Evolutionary conservation across 179 eudicot genomes (phyloP), one percentile per base, ranked within the genome.

Genomic region (Pouteria campechiana): DNA sequence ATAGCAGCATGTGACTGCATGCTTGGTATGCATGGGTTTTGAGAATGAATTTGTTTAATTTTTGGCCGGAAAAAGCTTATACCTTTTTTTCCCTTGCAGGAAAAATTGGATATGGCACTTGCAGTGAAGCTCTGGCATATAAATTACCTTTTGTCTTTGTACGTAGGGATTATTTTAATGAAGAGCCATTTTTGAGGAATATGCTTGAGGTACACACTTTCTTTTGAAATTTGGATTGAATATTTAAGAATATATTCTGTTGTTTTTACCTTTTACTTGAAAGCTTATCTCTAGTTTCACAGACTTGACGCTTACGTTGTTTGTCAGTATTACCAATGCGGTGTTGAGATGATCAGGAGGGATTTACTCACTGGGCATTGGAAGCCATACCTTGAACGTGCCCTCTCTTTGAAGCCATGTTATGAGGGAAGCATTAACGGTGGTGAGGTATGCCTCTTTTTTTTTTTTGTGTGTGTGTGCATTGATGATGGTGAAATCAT

Each of bases 1-100:
- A 92, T 87, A 41, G 99, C 99, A 42, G 96, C 99, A 69, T 87
- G 96, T 34, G 99, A 92, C 41, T 87, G 96, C 64, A 86, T 92
- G 99, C 96, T 92, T 56, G 99, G 99, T 92, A 10, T 64, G 96
- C 70, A 52, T 57, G 27, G 29, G 7, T 35, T 57, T 18, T 41
- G 7, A 29, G 15, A n/a, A 6, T 20, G 7, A 28, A 35, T 16
- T 25, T 17, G 29, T n/a, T n/a, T n/a, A 45, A 46, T 36, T 25
- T 16, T 41, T 16, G 4, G 16, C 32, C 11, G 0, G 52, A 33
- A 37, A 48, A 27, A 18, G 15, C 51, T 50, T 21, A 44, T 29
- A 16, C 13, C 43, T 46, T 9, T 0, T 32, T 32, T 31, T 1
- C 11, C 36, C 37, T 74, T 62, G 54, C 80, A 92, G 99, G 99